Evolutionary conservation across 305 asterid genomes (phyloP), one percentile per base, ranked within the genome.

Genomic region (Fraxinus xanthoxyloides): DNA sequence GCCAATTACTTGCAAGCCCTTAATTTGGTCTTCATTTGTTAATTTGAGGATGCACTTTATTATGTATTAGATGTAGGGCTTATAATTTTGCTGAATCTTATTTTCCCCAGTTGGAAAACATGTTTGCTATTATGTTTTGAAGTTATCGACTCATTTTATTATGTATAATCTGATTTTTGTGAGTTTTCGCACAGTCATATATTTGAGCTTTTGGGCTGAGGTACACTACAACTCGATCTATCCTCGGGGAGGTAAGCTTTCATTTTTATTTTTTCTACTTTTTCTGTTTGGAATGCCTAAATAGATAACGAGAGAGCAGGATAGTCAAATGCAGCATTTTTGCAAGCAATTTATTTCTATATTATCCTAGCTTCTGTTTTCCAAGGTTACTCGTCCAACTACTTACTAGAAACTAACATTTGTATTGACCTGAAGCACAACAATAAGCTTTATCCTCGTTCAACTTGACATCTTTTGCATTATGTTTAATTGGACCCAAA

Each of bases 181-280:
- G 63, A 51, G 32, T 61, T 38, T 61, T 61, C 67, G 15, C 84
- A 89, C 95, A 95, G 99, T 90, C 61, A 87, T 93, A 76, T 88
- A 85, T 82, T 84, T 95, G 89, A 95, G 99, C 83, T 95, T 95
- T 81, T 95, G 99, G 99, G 98, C 99, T 5, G 99, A 95, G 91
- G 99, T 95, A 43, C 99, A 95, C 87, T 95, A 95, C 91, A 92
- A 95, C 94, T 94, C 99, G 17, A 92, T 95, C 82, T 94, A 95
- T 85, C 98, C 98, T 19, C 90, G 83, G 56, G 97, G 92, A 92
- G 99, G 99, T 95, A 90, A 75, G 73, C 17, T 48, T 12, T 70
- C 63, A n/a, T 54, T 51, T 38, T 9, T 10, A 8, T 4, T 4
- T 51, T 51, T 17, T 48, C 70, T 1, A 31, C 75, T 9, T 30